Percentiles rank a stretch among this genome's conserved stretches.
Evolutionary conservation across 495 filamentous ascomycete species (phyloP).

Genomic region (Glonium stellatum): DNA sequence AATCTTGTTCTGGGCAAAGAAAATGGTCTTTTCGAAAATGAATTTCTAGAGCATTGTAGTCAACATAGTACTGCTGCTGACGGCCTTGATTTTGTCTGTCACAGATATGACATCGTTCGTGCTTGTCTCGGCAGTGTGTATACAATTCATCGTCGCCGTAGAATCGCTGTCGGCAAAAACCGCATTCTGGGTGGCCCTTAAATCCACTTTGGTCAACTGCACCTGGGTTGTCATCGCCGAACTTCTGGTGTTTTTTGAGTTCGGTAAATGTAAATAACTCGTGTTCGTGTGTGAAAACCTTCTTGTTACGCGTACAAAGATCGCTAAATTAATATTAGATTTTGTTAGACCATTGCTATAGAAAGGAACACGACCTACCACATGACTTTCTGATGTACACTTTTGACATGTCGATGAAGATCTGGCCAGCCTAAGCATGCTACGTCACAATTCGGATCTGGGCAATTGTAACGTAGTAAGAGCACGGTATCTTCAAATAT

Average conservation of each 20-base stretch:
- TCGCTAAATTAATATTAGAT: conserved; percentile 45
- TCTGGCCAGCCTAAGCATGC: conserved; percentile 91
- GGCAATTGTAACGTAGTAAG: conserved; percentile 92
- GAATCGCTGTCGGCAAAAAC: conserved; percentile 84
- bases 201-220: conserved; percentile 91
- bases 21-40: conserved; percentile 89
- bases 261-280: conserved; percentile 81
- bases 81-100: conserved; percentile 62
- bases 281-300: conserved; percentile 97
- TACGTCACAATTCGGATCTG: conserved; percentile 74
- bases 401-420: conserved; percentile 82
- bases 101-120: conserved; percentile 93
- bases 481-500: conserved; percentile 84
- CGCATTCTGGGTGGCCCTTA: conserved; percentile 90
- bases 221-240: conserved; percentile 87
- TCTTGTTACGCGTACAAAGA: conserved; percentile 89
- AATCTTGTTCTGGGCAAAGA: conserved; percentile 75
- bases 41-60: conserved; percentile 74
- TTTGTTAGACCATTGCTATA: background rate
- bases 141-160: conserved; percentile 96
- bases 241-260: conserved; percentile 76
- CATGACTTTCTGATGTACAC: conserved; percentile 76
- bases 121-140: conserved; percentile 80
- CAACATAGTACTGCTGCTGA: conserved; percentile 78
- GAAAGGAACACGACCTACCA: conserved; percentile 49